Evolutionary conservation across 2,329 filamentous ascomycete genomes (phyloP).

Genomic region (Penicillium sp.): DNA sequence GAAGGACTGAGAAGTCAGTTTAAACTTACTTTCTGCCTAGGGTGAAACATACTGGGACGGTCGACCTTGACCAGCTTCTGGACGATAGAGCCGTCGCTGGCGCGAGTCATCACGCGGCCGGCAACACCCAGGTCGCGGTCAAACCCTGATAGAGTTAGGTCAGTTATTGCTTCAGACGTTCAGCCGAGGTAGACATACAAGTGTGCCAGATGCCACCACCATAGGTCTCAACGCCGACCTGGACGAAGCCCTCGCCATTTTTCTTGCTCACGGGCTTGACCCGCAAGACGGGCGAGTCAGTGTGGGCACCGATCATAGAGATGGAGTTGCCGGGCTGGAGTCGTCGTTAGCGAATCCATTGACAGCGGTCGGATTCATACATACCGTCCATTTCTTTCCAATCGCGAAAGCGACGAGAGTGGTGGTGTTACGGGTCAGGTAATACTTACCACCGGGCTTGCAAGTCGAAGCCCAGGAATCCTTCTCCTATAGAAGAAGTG

Average conservation of each 20-base stretch:
- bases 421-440: constrained; percentile 87
- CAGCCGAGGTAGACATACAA: constrained; percentile 46
- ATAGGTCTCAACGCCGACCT: constrained; percentile 95
- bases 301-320: constrained; percentile 91
- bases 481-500: constrained; percentile 63
- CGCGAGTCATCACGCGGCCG: constrained; percentile 78
- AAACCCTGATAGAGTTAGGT: constrained; percentile 60
- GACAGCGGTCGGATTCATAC: not conserved
- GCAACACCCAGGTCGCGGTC: constrained; percentile 91
- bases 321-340: constrained; percentile 75
- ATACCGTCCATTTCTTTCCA: constrained; percentile 76
- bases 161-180: not conserved
- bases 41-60: constrained; percentile 60
- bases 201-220: constrained; percentile 97
- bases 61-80: constrained; percentile 89
- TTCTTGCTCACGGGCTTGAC: constrained; percentile 95
- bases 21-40: not conserved
- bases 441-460: constrained; percentile 89
- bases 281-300: constrained; percentile 87
- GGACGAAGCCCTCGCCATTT: constrained; percentile 78
- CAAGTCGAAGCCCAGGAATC: constrained; percentile 81
- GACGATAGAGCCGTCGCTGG: constrained; percentile 69
- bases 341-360: not conserved
- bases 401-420: constrained; percentile 92
- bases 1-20: constrained; percentile 56